These are phyloP conservation scores for Penicillium paneum DNA, from an alignment of 2,329 filamentous ascomycete species.

Conservation along the genomic window DNA sequence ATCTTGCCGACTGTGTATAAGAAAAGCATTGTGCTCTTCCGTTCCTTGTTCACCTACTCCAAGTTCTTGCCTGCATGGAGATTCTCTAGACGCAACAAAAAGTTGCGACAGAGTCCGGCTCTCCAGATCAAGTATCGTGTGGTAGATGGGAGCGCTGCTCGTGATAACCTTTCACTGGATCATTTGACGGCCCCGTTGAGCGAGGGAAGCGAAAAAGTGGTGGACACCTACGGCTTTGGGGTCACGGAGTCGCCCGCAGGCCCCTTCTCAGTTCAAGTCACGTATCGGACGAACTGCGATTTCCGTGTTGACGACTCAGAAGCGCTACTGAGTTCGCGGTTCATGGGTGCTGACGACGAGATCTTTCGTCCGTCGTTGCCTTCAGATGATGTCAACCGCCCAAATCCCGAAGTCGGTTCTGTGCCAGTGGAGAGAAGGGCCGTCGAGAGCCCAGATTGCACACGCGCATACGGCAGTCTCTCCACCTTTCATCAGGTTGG, in stretches of 20 bases:
- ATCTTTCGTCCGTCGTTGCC: conserved; percentile 78
- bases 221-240: conserved; percentile 75
- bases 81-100: conserved; percentile 71
- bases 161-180: conserved; percentile 58
- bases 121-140: conserved; percentile 81
- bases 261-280: conserved; percentile 74
- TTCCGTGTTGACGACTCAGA: conserved; percentile 92
- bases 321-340: conserved; percentile 83
- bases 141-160: conserved; percentile 54
- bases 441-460: conserved; percentile 56
- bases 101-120: conserved; percentile 60
- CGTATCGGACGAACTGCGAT: conserved; percentile 82
- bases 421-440: conserved; percentile 61
- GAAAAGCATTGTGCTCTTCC: conserved; percentile 91
- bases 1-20: conserved; percentile 89
- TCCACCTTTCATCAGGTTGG: conserved; percentile 83
- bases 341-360: conserved; percentile 86
- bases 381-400: conserved; percentile 44
- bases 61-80: conserved; percentile 84
- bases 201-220: conserved; percentile 60
- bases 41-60: conserved; percentile 78
- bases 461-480: conserved; percentile 82
- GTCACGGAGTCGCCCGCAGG: conserved; percentile 84
- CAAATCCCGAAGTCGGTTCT: conserved; percentile 64
- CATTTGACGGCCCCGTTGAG: conserved; percentile 68